These are phyloP conservation scores for Fonsecaea nubica DNA, from an alignment of 2,329 filamentous ascomycete genomes.

Conservation along the genomic window DNA sequence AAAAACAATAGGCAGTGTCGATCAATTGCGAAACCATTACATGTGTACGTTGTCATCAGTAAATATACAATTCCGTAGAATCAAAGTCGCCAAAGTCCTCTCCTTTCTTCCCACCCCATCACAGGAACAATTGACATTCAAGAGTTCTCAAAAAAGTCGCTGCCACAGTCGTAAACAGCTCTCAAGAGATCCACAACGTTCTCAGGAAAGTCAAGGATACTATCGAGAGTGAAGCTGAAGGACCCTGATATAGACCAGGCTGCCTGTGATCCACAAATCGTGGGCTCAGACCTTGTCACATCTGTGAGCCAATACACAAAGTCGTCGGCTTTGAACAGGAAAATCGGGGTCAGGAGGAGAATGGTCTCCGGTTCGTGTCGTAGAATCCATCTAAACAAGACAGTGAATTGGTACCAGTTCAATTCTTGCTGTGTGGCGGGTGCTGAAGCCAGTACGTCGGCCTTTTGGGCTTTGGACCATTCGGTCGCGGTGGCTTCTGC, in stretches of 20 bases:
- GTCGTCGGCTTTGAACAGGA: slow-evolving; percentile 16
- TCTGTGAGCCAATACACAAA: slow-evolving; percentile 30
- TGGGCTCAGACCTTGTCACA: slow-evolving; percentile 17
- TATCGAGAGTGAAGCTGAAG: slow-evolving; percentile 2
- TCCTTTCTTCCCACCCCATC: neutral
- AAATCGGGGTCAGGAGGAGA: slow-evolving; percentile 13
- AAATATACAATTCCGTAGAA: neutral
- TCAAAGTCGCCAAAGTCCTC: neutral
- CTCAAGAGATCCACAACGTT: slow-evolving; percentile 9
- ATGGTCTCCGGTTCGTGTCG: slow-evolving; percentile 22
- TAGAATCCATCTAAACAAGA: slow-evolving; percentile 26
- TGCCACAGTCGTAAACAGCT: slow-evolving; percentile 10
- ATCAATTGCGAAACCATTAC: neutral
- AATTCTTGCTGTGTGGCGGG: slow-evolving; percentile 21
- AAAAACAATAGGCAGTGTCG: neutral
- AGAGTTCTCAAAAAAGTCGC: slow-evolving; percentile 11
- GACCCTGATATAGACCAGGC: slow-evolving; percentile 21
- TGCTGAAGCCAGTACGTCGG: slow-evolving; percentile 6
- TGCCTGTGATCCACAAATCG: slow-evolving; percentile 14
- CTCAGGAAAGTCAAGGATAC: slow-evolving; percentile 4
- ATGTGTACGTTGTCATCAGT: neutral
- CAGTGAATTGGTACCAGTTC: slow-evolving; percentile 29
- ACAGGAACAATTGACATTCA: neutral
- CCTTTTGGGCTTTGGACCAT: slow-evolving; percentile 21
- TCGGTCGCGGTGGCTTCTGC: slow-evolving; percentile 26